phyloP scores from a whole-genome alignment of 345 rosid species.

The Dovyalis caffra region DNA sequence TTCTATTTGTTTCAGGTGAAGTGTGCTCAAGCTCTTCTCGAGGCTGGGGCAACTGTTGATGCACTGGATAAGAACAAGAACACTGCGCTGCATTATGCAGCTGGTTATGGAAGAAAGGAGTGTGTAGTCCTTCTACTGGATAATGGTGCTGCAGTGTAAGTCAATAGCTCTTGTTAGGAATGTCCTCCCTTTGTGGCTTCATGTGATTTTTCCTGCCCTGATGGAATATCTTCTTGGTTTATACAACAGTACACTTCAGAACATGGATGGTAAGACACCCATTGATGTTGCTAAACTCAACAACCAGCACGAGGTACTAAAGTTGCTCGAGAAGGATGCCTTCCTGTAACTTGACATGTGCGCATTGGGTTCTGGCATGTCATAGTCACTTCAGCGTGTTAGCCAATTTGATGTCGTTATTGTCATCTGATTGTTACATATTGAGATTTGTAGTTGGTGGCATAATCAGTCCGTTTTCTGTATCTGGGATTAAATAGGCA shows the following conservation, averaged over 20 bases:
- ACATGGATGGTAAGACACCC: conserved; percentile 96
- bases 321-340: conserved; percentile 93
- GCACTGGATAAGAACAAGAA: conserved; percentile 96
- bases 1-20: conserved; percentile 47
- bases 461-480: not conserved
- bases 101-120: conserved; percentile 96
- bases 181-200: not conserved
- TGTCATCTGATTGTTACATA: not conserved
- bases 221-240: not conserved
- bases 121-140: conserved; percentile 88
- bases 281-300: conserved; percentile 94
- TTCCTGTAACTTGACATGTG: conserved; percentile 49
- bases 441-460: not conserved
- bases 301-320: conserved; percentile 85
- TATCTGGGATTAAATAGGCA: conserved; percentile 4
- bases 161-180: not conserved
- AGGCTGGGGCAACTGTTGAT: conserved; percentile 86
- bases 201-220: not conserved
- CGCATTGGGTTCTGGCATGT: not conserved
- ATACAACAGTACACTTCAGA: conserved; percentile 73
- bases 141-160: conserved; percentile 99
- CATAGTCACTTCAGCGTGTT: not conserved
- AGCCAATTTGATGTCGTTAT: not conserved
- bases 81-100: conserved; percentile 94
- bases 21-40: conserved; percentile 85